Evolutionary conservation across 1,139 yeast genomes (phyloP).

Genomic region (Scheffersomyces insectosa): DNA sequence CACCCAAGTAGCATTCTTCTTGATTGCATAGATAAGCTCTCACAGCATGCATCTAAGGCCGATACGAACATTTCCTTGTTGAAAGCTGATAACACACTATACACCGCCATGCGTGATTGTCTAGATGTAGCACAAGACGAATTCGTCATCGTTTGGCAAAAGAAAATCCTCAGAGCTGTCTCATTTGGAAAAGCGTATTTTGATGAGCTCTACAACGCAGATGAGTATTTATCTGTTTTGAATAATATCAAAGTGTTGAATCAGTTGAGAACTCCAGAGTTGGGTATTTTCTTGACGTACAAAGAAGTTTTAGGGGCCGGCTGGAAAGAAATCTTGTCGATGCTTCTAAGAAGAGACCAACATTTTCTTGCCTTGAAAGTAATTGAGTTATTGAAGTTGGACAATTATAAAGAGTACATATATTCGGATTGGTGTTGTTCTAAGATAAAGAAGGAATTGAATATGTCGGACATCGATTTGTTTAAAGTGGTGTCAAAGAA

Average conservation of each 20-base stretch:
- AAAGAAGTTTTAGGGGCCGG: constrained; percentile 52
- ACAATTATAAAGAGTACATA: constrained; percentile 52
- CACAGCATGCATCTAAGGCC: constrained; percentile 76
- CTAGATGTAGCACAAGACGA: constrained; percentile 77
- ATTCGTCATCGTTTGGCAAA: constrained; percentile 77
- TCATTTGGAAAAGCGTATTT: constrained; percentile 79
- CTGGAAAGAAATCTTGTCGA: constrained; percentile 53
- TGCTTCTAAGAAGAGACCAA: constrained; percentile 60
- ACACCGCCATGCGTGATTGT: constrained; percentile 69
- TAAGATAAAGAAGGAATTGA: constrained; percentile 58
- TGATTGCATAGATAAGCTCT: constrained; percentile 78
- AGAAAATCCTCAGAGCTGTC: constrained; percentile 75
- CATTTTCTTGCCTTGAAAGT: constrained; percentile 68
- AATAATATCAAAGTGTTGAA: constrained; percentile 68
- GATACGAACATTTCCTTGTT: constrained; percentile 67
- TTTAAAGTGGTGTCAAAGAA: constrained; percentile 50
- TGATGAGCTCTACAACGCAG: constrained; percentile 51
- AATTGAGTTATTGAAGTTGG: constrained; percentile 49
- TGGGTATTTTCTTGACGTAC: constrained; percentile 71
- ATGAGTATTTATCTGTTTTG: constrained; percentile 60
- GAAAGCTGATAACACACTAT: constrained; percentile 54
- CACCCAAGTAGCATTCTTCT: constrained; percentile 79
- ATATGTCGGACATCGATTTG: constrained; percentile 59
- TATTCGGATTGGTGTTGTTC: constrained; percentile 82
- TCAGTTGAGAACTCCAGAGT: constrained; percentile 58